A percentile compares a stretch with the other conserved stretches of the same genome.
Conservation (phyloP, 306 rosid species). For the Cercis canadensis region DNA sequence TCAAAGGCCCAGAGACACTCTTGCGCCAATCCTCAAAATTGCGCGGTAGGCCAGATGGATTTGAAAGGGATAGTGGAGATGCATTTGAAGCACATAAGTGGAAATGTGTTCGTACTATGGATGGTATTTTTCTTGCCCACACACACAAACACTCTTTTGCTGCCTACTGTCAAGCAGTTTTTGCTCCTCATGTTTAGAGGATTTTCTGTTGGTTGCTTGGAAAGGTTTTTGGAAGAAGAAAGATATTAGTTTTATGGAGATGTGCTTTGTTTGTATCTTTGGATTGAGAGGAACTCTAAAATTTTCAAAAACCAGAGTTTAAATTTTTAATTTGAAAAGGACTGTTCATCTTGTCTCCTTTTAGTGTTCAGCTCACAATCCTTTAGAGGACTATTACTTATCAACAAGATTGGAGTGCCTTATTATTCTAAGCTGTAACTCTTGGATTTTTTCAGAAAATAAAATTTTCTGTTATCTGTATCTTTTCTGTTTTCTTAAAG, state of each 20-base stretch:
- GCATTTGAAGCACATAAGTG: slow-evolving; percentile 80
- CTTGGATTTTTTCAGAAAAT: neutral
- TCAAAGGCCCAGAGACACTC: slow-evolving; percentile 85
- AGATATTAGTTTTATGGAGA: neutral
- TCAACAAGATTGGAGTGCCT: no score
- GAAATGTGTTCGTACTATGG: slow-evolving; percentile 88
- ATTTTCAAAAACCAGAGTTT: neutral
- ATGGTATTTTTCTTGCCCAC: slow-evolving; percentile 60
- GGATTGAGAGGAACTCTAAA: neutral
- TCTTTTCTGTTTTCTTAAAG: neutral
- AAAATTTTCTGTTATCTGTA: neutral
- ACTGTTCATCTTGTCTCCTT: no score
- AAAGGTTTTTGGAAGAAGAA: neutral
- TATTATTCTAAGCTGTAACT: neutral
- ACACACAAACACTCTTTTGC: slow-evolving; percentile 24
- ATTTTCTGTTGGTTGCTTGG: neutral
- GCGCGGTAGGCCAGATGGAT: slow-evolving; percentile 55
- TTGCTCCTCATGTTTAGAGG: neutral
- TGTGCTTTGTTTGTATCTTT: neutral
- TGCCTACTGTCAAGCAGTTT: neutral
- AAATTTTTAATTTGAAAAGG: neutral
- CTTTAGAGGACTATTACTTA: neutral
- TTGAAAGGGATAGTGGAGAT: slow-evolving; percentile 71
- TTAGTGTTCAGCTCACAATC: neutral
- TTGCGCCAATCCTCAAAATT: slow-evolving; percentile 64